These are phyloP conservation scores for Melampsora americana DNA, from an alignment of 1,284 basidiomycete genomes.

Conservation along the genomic window DNA sequence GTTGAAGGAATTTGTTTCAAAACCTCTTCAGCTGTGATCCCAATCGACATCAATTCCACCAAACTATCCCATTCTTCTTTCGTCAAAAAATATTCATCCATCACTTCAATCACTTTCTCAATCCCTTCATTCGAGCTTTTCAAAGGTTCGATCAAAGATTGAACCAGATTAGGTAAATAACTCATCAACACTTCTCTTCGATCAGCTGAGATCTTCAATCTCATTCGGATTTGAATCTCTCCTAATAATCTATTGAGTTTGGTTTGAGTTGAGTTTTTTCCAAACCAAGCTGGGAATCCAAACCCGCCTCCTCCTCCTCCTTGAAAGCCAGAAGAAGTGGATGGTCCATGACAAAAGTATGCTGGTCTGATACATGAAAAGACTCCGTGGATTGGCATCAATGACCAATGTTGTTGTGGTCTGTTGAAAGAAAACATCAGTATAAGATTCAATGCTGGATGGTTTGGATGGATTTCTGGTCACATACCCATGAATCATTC, in stretches of 20 bases:
- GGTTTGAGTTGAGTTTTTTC: conserved; percentile 88
- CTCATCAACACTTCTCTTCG: conserved; percentile 82
- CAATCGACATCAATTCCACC: conserved; percentile 66
- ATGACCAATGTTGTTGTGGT: conserved; percentile 88
- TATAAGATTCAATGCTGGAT: not conserved
- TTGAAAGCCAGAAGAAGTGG: conserved; percentile 63
- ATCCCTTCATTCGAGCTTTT: conserved; percentile 64
- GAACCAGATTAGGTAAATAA: conserved; percentile 81
- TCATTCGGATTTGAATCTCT: conserved; percentile 92
- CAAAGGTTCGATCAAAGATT: conserved; percentile 74
- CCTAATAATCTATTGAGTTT: conserved; percentile 77
- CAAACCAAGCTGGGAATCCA: conserved; percentile 84
- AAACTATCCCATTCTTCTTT: conserved; percentile 95
- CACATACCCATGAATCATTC: conserved; percentile 81
- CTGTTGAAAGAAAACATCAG: conserved; percentile 55
- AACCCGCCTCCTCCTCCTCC: conserved; percentile 18
- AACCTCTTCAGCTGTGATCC: conserved; percentile 58
- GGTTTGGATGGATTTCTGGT: not conserved
- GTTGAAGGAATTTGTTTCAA: conserved; percentile 78
- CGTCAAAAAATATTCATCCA: conserved; percentile 92
- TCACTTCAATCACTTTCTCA: conserved; percentile 73
- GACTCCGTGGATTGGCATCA: conserved; percentile 90
- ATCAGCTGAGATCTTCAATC: conserved; percentile 83
- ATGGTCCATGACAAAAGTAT: conserved; percentile 69
- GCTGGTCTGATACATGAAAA: conserved; percentile 83